phyloP scores from a whole-genome alignment of 192 early-diverging fungal species.

The Phlyctochytrium bullatum region DNA sequence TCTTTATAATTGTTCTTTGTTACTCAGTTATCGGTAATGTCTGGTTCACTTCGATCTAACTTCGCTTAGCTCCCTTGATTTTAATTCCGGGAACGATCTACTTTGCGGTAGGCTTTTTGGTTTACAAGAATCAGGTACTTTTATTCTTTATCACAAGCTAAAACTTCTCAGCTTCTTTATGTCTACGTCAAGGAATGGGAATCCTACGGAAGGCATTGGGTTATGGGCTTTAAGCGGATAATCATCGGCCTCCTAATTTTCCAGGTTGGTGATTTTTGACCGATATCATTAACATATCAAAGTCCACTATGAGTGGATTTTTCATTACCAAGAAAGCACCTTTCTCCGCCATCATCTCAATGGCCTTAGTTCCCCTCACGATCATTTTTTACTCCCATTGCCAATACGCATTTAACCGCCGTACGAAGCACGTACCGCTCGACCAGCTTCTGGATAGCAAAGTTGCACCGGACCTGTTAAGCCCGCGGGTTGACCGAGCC shows the following conservation, averaged over 20 bases:
- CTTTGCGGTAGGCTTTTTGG: conserved; percentile 42
- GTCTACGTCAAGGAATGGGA: conserved; percentile 57
- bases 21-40: conserved; percentile 23
- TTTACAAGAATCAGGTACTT: conserved; percentile 41
- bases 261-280: no score
- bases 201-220: conserved; percentile 45
- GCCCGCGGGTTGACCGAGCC: no score
- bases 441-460: conserved; percentile 13
- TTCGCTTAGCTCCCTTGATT: conserved; percentile 43
- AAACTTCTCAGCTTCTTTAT: conserved; percentile 34
- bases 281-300: neutral
- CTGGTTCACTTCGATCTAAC: conserved; percentile 31
- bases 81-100: conserved; percentile 45
- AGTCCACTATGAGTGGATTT: conserved; percentile 33
- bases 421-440: conserved; percentile 30
- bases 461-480: neutral
- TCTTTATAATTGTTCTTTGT: conserved; percentile 26
- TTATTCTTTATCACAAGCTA: neutral
- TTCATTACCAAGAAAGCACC: conserved; percentile 31
- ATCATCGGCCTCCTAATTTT: conserved; percentile 41
- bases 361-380: conserved; percentile 31
- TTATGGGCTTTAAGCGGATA: conserved; percentile 40
- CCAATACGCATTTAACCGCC: conserved; percentile 29
- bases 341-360: neutral
- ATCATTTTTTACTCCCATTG: conserved; percentile 40